Evolutionary conservation across 1,284 basidiomycete species (phyloP), one percentile per base, ranked within the genome.

Genomic region (Sparassis latifolia): DNA sequence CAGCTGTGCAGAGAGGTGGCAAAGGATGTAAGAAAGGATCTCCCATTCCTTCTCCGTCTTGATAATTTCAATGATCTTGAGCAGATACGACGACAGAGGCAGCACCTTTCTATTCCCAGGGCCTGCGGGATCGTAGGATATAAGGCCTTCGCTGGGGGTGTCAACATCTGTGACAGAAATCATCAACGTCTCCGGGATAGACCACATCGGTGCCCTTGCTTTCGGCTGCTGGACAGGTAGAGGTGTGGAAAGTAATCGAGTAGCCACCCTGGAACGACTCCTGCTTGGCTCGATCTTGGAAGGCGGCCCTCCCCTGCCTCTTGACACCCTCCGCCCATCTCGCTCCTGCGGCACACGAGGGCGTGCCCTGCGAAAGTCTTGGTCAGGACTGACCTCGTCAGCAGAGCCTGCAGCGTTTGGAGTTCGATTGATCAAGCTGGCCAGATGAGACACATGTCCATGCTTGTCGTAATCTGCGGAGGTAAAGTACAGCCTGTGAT

Each of bases 41-140:
- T 99, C 97, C 96, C 97, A 99, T 56, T 89, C 92, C 44, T 74
- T 79, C 63, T 94, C 92, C 38, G 73, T 75, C 52, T 86, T 78
- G 43, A 99, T 69, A 49, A 98, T 78, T 2, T 74, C 74, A 52
- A 86, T 74, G 41, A 97, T 63, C 12, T 78, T 77, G 3, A 68
- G 68, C 9, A 98, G 75, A 60, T 97, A 96, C 42, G 78, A 71
- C 2, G 93, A 94, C 2, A 94, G 76, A 0, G 89, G 90, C 2
- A 99, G 73, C 58, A 93, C 74, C 10, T 75, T 64, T 35, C 65
- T 58, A 2, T 70, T 66, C 33, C 71, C 70, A 1, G 80, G 69
- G 42, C 73, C 76, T n/a, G 72, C 68, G 12, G 81, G 74, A 57
- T 95, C 83, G 59, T 90, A 94, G 1, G 90, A 86, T 30, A 82